A percentile compares a stretch with the other conserved stretches of the same genome.
These are phyloP conservation scores for Mycena venus DNA, from an alignment of 768 basidiomycete genomes.

Conservation along the genomic window DNA sequence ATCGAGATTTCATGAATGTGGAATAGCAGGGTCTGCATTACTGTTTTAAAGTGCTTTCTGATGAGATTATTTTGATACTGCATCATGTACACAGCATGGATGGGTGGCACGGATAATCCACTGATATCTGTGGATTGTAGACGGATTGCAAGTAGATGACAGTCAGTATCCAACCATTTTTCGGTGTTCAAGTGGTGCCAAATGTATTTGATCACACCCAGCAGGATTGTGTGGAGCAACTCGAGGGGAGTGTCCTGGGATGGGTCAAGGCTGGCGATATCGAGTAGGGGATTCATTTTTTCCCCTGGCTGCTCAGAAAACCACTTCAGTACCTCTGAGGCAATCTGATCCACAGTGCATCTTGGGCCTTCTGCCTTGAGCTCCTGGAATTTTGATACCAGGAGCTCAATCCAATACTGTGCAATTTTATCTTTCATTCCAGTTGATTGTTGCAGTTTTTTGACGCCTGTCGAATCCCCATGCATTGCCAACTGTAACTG, in stretches of 20 bases:
- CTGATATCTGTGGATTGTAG: slow-evolving; percentile 22
- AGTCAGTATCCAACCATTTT: slow-evolving; percentile 9
- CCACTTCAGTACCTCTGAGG: slow-evolving; percentile 5
- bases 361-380: background rate
- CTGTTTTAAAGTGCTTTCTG: slow-evolving; percentile 41
- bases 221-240: background rate
- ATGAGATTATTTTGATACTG: background rate
- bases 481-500: slow-evolving; percentile 12
- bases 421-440: slow-evolving; percentile 26
- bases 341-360: background rate
- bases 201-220: background rate
- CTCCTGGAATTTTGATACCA: background rate
- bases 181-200: background rate
- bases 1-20: slow-evolving; percentile 31
- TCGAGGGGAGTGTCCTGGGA: background rate
- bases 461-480: background rate
- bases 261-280: background rate
- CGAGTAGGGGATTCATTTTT: too few relatives aligned
- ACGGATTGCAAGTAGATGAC: slow-evolving; percentile 30
- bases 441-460: background rate
- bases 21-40: slow-evolving; percentile 33
- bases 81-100: background rate
- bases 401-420: slow-evolving; percentile 24
- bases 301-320: background rate
- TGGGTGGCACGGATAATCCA: background rate